Conservation (phyloP, 2,329 filamentous ascomycete species). For the Daldinia sp. region DNA sequence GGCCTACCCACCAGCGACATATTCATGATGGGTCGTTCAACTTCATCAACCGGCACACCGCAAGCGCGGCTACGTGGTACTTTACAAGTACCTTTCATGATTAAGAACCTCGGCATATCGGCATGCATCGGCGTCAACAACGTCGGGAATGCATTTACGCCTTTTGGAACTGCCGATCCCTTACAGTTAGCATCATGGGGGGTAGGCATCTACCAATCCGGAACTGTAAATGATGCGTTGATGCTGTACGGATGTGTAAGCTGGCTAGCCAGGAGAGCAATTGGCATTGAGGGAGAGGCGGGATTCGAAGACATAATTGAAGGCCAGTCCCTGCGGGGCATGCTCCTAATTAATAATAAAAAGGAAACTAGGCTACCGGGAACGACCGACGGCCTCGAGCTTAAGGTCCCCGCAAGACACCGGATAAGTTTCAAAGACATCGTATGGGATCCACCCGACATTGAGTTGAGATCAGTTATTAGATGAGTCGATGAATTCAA, state of each 20-base stretch:
- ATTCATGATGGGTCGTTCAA: slow-evolving; percentile 74
- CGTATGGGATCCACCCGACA: slow-evolving; percentile 56
- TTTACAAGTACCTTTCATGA: slow-evolving; percentile 70
- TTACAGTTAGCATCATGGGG: slow-evolving; percentile 71
- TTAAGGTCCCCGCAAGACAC: slow-evolving; percentile 47
- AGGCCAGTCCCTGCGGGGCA: neutral
- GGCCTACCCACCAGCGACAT: slow-evolving; percentile 78
- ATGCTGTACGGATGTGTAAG: slow-evolving; percentile 63
- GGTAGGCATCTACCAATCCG: slow-evolving; percentile 76
- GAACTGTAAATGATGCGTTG: slow-evolving; percentile 69
- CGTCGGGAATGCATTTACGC: slow-evolving; percentile 80
- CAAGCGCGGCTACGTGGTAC: slow-evolving; percentile 66
- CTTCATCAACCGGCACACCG: slow-evolving; percentile 34
- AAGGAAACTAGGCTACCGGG: slow-evolving; percentile 42
- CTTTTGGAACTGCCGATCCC: slow-evolving; percentile 75
- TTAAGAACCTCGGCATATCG: slow-evolving; percentile 67
- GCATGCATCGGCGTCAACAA: slow-evolving; percentile 77
- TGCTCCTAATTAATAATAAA: slow-evolving; percentile 1
- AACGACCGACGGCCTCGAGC: slow-evolving; percentile 15
- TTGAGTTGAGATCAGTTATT: slow-evolving; percentile 45
- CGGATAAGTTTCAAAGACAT: slow-evolving; percentile 52
- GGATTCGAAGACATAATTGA: slow-evolving; percentile 27
- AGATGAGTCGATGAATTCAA: slow-evolving; percentile 43
- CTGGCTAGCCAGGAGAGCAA: slow-evolving; percentile 53
- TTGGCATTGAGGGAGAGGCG: slow-evolving; percentile 45